Evolutionary conservation across 495 filamentous ascomycete genomes (phyloP), one percentile per base, ranked within the genome.

Genomic region (Cudoniella acicularis): DNA sequence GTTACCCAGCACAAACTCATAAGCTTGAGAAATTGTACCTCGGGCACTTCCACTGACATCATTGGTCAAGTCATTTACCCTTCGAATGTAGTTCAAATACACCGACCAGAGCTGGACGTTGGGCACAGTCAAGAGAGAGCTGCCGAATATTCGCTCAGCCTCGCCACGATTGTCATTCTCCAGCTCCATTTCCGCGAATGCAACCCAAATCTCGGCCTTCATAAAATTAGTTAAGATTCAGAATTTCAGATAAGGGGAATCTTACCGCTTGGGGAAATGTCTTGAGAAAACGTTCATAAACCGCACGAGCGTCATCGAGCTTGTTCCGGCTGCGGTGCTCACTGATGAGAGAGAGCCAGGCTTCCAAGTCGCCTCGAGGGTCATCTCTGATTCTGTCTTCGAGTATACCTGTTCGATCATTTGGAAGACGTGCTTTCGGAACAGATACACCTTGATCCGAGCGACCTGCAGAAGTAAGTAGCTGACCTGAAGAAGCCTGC

Each of bases 61-160:
- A 59, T 84, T 93, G 3, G 81, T 84, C 45, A 97, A 74, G 59
- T 94, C 89, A 67, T 98, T 92, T 52, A 86, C 80, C 17, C 94
- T 90, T 52, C 95, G 92, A 60, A 98, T 85, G 70, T 98, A 97
- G 71, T 96, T 89, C 36, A 98, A 79, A 69, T 98, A 98, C n/a
- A 87, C 81, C 17, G 85, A 89, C 93, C 92, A 98, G 8, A 98
- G 83, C 51, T 86, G 80, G 26, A 97, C 84, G 70, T 91, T 87
- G 17, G 87, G 88, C 13, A 90, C 84, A 20, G 78, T 74, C 58
- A 88, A 72, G 45, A 98, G 82, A 45, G 83, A 89, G 54, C 80
- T 82, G 57, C 77, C 81, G 71, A 98, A 95, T 24, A 98, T 88
- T 46, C 82, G 78, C 72, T 98, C 95, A 25, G 92, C 81, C 41